phyloP scores from a whole-genome alignment of 2,329 filamentous ascomycete species.

The Cladophialophora bantiana region DNA sequence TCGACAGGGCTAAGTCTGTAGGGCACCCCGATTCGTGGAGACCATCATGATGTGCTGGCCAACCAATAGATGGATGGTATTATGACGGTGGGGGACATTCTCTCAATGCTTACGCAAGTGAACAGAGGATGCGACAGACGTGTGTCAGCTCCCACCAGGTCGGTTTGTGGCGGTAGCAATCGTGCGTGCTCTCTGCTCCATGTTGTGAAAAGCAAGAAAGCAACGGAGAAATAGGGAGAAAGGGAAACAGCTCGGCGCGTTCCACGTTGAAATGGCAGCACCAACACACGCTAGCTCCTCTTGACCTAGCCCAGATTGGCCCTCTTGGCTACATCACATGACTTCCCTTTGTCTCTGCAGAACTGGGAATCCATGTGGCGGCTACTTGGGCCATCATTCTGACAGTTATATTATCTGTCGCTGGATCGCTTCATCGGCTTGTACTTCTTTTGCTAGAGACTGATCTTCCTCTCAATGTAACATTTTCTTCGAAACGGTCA shows the following conservation, averaged over 20 bases:
- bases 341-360: not conserved
- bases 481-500: not conserved
- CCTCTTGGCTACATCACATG: constrained; percentile 1
- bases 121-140: not conserved
- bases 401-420: not conserved
- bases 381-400: not conserved
- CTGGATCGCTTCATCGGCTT: not conserved
- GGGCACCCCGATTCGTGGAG: constrained; percentile 8
- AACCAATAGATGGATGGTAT: not conserved
- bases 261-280: not conserved
- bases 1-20: not conserved
- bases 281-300: not conserved
- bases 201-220: too few species aligned
- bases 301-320: not conserved
- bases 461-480: not conserved
- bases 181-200: too few species aligned
- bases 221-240: too few species aligned
- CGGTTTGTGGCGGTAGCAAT: not conserved
- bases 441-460: constrained; percentile 1
- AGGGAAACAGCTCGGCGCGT: too few species aligned
- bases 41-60: not conserved
- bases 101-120: not conserved
- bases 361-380: not conserved
- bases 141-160: not conserved
- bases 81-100: not conserved